phyloP scores from a whole-genome alignment of 176 grass and related monocot genomes.

The barley (Hordeum vulgare) region MorexV3_pseudomolecules_assembly NC_058521.1:561970836-561971335 shows the following conservation, averaged over 20 bases:
- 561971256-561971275: neutral
- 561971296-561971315: too few species aligned
- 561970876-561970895: neutral
- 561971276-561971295: neutral
- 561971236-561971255: too few species aligned
- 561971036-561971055: neutral
- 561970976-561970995: neutral
- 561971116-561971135: neutral
- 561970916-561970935: neutral
- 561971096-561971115: neutral
- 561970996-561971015: neutral
- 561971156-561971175: neutral
- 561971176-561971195: neutral
- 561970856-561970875: neutral
- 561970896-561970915: neutral
- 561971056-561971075: neutral
- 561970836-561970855: too few species aligned
- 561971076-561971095: neutral
- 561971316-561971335: too few species aligned
- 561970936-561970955: neutral
- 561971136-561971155: neutral
- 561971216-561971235: neutral
- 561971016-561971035: neutral
- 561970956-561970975: slow-evolving; percentile 12
- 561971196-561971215: neutral